These are phyloP conservation scores for Tuber indicum DNA, from an alignment of 495 filamentous ascomycete species.

Conservation along the genomic window DNA sequence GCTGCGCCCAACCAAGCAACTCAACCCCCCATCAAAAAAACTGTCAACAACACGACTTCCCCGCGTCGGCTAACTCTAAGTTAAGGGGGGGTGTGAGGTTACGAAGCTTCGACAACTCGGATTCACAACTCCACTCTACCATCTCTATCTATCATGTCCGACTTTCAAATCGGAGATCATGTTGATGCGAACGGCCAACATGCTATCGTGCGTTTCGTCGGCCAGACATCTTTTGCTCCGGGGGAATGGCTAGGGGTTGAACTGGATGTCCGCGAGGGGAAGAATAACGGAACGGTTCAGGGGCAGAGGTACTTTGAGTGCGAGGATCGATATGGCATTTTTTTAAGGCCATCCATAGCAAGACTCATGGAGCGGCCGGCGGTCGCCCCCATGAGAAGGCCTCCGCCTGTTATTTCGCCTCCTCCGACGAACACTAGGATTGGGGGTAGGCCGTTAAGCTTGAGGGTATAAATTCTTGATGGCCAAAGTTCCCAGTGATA, in stretches of 20 bases:
- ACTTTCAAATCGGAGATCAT: constrained; percentile 36
- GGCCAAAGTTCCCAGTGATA: not conserved
- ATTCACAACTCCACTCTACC: not conserved
- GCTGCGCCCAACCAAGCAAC: not conserved
- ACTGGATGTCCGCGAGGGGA: constrained; percentile 73
- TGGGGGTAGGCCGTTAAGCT: constrained; percentile 32
- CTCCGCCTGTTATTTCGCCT: constrained; percentile 21
- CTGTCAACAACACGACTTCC: not conserved
- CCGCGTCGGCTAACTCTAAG: not conserved
- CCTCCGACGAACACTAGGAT: constrained; percentile 19
- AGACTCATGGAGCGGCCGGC: constrained; percentile 56
- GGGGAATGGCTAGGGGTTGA: constrained; percentile 91
- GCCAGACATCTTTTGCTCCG: constrained; percentile 65
- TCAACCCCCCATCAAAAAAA: not conserved
- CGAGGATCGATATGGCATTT: constrained; percentile 74
- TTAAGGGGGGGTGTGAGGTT: not conserved
- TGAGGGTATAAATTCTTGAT: constrained; percentile 27
- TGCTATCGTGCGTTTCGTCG: constrained; percentile 72
- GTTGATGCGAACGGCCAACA: constrained; percentile 56
- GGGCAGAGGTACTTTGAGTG: constrained; percentile 90
- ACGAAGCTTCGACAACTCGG: not conserved
- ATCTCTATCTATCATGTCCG: constrained; percentile 11
- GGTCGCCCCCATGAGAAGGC: not conserved
- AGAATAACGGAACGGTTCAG: constrained; percentile 90
- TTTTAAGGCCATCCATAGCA: constrained; percentile 62